Percentiles rank a stretch among this genome's conserved stretches.
These are phyloP conservation scores for Auxenochlorella pyrenoidosa DNA, from an alignment of 139 green algal species.

Conservation along the genomic window DNA sequence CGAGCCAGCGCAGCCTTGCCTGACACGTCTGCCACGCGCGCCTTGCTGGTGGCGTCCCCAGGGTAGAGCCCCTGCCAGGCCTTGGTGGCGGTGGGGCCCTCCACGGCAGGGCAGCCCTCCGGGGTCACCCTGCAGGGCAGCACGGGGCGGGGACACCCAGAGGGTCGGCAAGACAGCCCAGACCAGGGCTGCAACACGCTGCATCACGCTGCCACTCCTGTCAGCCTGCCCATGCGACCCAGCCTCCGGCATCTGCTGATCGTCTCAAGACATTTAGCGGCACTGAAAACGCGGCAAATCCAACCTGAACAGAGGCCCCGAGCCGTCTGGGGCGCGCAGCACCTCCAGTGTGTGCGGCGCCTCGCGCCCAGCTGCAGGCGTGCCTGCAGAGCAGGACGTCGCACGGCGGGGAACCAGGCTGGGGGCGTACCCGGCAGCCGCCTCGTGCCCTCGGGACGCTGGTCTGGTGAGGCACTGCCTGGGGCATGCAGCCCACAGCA, in stretches of 20 bases:
- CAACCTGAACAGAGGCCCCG: slow-evolving; percentile 71
- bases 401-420: no score
- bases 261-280: no score
- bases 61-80: slow-evolving; percentile 65
- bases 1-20: neutral
- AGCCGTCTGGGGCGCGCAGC: slow-evolving; percentile 43
- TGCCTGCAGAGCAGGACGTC: neutral
- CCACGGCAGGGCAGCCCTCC: slow-evolving; percentile 38
- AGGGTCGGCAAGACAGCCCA: neutral
- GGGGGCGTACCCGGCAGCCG: no score
- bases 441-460: no score
- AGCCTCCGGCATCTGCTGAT: no score
- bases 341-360: slow-evolving; percentile 61
- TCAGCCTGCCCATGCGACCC: no score
- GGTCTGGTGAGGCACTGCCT: no score
- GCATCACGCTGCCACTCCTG: no score
- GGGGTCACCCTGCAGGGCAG: slow-evolving; percentile 62
- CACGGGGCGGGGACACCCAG: neutral
- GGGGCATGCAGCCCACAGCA: no score
- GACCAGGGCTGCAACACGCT: no score
- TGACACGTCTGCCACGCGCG: neutral
- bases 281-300: neutral
- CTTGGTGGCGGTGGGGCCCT: slow-evolving; percentile 48
- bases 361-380: slow-evolving; percentile 29
- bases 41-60: neutral